Conservation (phyloP, 2,329 filamentous ascomycete species). For the Drechmeria coniospora region DNA sequence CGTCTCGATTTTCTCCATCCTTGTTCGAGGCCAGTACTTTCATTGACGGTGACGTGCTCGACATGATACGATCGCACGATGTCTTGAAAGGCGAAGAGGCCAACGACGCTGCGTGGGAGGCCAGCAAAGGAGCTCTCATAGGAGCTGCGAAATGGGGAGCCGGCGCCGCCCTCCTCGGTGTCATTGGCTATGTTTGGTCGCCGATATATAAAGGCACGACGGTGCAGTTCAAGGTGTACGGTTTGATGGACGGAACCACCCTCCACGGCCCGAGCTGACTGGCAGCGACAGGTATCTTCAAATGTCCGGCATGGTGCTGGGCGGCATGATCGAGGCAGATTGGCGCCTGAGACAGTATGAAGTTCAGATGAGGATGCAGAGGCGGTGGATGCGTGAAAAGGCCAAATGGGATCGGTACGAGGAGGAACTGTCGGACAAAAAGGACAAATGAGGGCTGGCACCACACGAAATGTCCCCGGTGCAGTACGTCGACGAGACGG, state of each 20-base stretch:
- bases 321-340: conserved; percentile 64
- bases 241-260: too few species aligned
- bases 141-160: conserved; percentile 61
- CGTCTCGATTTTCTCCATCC: too few species aligned
- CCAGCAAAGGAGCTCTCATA: conserved; percentile 46
- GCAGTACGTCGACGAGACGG: background rate
- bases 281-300: conserved; percentile 56
- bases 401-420: conserved; percentile 56
- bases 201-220: conserved; percentile 60
- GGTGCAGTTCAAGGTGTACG: conserved; percentile 67
- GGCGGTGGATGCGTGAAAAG: conserved; percentile 46
- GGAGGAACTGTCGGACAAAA: conserved; percentile 36
- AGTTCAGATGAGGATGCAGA: conserved; percentile 45
- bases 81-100: conserved; percentile 51
- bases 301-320: conserved; percentile 75
- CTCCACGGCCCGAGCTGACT: too few species aligned
- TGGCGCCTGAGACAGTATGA: conserved; percentile 52
- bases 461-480: background rate
- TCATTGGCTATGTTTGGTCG: conserved; percentile 45
- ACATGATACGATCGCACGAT: conserved; percentile 34
- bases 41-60: background rate
- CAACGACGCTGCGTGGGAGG: conserved; percentile 55
- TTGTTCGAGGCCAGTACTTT: too few species aligned
- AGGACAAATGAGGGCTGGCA: conserved; percentile 14
- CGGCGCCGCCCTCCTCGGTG: conserved; percentile 46